Base-by-base conservation (phyloP, 768 basidiomycete genomes). In the Suillus bovinus region DNA sequence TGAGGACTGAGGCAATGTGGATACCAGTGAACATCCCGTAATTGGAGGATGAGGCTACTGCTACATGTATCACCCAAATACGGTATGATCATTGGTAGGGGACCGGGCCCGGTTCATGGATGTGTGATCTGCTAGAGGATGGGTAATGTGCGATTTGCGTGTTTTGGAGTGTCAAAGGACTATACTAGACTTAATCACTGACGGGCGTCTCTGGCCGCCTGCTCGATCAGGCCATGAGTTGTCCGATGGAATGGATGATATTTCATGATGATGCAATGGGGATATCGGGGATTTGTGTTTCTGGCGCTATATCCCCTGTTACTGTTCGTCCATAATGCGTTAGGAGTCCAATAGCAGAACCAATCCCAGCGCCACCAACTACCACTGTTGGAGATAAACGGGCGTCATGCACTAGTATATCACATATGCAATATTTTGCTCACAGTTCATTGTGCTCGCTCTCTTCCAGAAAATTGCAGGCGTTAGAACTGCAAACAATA, bases 391-490 rank as follows among this genome's bases (percentile, higher is more conserved):
- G 53, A 55, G 20, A 38, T 13, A 14, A 46, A 47, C 16, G 22
- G 13, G 33, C n/a, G 46, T 24, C 11, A 44, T 67, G 44, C 62
- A 31, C 16, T 13, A 11, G 10, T 41, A 41, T 31, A 42, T 24
- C 5, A 29, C 24, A 24, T 16, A n/a, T 53, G 17, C 33, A n/a
- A 38, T 46, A 20, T 27, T 33, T 41, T 34, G 72, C 81, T 59
- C 68, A 92, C 91, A 68, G 66, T 91, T 85, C n/a, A 86, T 74
- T 17, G 80, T 71, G 38, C 75, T 79, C 36, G 88, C 89, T 59
- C 82, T 81, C 55, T 83, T 91, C 89, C 90, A 93, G 56, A 93
- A 79, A 33, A 92, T 58, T 3, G 90, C 88, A 4, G 92, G 88
- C 5, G 81, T 83, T 3, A 93, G 70, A 16, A 89, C 82, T 17